Base-by-base conservation (phyloP, 2,329 filamentous ascomycete species). In the Alternaria rosae region DNA sequence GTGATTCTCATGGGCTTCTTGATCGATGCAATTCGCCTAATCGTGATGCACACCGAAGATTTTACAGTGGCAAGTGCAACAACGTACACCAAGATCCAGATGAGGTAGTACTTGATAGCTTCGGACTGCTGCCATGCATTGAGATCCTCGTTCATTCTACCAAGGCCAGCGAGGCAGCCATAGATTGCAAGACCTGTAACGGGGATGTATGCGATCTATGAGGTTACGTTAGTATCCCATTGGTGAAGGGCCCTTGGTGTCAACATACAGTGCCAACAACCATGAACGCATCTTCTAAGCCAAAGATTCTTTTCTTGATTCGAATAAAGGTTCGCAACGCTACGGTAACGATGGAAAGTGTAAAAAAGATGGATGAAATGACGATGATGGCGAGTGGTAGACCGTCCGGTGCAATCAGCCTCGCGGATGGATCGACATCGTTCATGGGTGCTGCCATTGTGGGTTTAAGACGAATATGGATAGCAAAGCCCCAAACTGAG, bases 11-110 rank as follows among this genome's bases (percentile, higher is more conserved):
- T 57, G 11, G 57, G 53, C n/a, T 50, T 64, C 28, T 64, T 69
- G 13, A 62, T 70, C 4, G 69, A 69, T 5, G 69, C 70, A 30
- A 72, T 72, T 8, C 69, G 69, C 57, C 66, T 61, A 6, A 72
- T 71, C n/a, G 70, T 71, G 26, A 72, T 65, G 53, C 67, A 72
- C 5, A 72, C 63, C 1, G 69, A 71, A 0, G 69, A 72, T n/a
- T 72, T 72, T 23, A 72, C 66, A 13, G 61, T 62, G 4, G 68
- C 69, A 11, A 72, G 64, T n/a, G 61, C 66, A 6, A 72, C 54
- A 20, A 72, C 70, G 47, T 72, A 72, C 5, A 59, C 62, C 59
- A 72, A 51, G 17, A 71, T 72, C 70, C 70, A 72, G 32, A 72
- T 68, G 44, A 72, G 66, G 60, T 72, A 72, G 54, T 68, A 70